Evolutionary conservation across 805 yeast genomes (phyloP).

Genomic region (Ogataea nitratoaversa): DNA sequence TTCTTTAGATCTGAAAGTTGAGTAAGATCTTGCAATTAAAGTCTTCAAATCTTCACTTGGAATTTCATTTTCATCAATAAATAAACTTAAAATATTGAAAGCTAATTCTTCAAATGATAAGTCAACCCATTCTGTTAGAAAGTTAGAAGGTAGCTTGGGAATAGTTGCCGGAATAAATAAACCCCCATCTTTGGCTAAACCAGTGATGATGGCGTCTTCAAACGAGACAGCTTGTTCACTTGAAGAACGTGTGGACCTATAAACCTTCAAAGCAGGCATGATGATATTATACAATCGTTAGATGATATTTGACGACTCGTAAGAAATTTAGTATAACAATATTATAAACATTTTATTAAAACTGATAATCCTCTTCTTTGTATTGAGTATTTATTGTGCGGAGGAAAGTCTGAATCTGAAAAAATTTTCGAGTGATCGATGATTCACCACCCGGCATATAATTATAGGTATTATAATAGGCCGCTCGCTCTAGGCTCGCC

Average conservation of each 20-base stretch:
- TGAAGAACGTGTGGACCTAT: constrained; percentile 77
- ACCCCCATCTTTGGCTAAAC: constrained; percentile 96
- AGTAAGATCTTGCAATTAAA: constrained; percentile 69
- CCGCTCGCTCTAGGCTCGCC: too few relatives aligned
- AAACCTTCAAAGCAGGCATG: constrained; percentile 42
- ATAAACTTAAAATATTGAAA: constrained; percentile 75
- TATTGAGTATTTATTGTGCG: background rate
- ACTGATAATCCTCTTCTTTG: background rate
- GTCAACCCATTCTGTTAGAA: constrained; percentile 64
- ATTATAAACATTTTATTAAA: too few relatives aligned
- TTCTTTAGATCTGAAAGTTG: constrained; percentile 84
- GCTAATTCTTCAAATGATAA: constrained; percentile 84
- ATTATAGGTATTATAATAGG: too few relatives aligned
- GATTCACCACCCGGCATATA: too few relatives aligned
- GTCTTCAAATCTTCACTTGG: constrained; percentile 60
- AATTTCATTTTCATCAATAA: constrained; percentile 70
- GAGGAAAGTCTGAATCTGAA: background rate
- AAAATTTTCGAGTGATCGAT: background rate
- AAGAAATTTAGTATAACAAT: background rate
- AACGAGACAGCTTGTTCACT: constrained; percentile 52
- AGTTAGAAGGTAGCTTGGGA: constrained; percentile 56
- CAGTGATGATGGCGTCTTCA: constrained; percentile 81
- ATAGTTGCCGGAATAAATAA: constrained; percentile 82
- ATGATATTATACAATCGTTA: background rate
- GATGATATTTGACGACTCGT: background rate